Evolutionary conservation across 2,329 filamentous ascomycete species (phyloP), one percentile per base, ranked within the genome.

Genomic region (Seiridium cupressi): DNA sequence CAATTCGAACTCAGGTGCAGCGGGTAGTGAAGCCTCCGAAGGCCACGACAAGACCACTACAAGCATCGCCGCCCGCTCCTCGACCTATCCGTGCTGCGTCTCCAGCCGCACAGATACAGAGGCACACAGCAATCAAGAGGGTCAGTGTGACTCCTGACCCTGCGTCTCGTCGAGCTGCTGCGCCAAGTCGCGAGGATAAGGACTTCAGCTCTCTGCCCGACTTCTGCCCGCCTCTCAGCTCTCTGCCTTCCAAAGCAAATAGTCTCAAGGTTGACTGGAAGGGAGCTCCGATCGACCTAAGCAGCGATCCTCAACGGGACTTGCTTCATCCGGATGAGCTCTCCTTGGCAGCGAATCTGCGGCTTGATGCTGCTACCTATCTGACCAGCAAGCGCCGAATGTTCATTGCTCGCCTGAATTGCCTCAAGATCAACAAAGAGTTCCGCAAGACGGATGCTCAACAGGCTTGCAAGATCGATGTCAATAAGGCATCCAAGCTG

Each of bases 381-480:
- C 83, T 98, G 32, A 93, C 91, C 61, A 95, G 91, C 80, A 98
- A 97, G 82, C 89, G 94, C 61, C 89, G 93, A 62, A 94, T 98
- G 70, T 98, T 98, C 73, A 81, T 89, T 58, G 87, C 87, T 55
- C 87, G 91, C 46, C 84, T 94, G 40, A 85, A 89, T 55, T 85
- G 84, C 61, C 84, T 88, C 2, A 77, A 79, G 59, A 87, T 86
- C 42, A 84, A 84, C 71, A 95, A 96, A 75, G 90, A 93, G 69
- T 97, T 97, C 74, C 89, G 92, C 73, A 97, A 97, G 84, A 98
- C 94, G 1, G 92, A 97, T 72, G 92, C 93, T 4, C 94, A 98
- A 74, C 91, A 96, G 73, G 92, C 92, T n/a, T 96, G 92, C 83
- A 96, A 96, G 80, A 97, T 97, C 64, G 94, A 98, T 69, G 94